A percentile compares a stretch with the other conserved stretches of the same genome.
phyloP scores from a whole-genome alignment of 805 yeast species.

The Saccharomycopsis amapae region DNA sequence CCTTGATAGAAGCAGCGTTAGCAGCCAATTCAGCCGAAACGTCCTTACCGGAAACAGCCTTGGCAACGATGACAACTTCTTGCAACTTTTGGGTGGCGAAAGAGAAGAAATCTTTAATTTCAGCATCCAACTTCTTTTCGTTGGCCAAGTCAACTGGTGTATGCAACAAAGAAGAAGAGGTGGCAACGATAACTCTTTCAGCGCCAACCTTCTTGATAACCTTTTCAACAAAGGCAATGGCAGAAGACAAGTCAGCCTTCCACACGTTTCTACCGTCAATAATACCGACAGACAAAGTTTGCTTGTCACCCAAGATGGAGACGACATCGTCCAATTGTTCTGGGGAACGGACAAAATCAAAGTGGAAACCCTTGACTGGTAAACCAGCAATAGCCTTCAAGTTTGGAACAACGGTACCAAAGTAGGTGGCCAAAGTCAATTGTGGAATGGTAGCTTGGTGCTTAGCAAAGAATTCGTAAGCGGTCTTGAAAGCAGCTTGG shows the following conservation, averaged over 20 bases:
- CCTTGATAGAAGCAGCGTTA: conserved; percentile 76
- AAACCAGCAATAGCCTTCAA: conserved; percentile 77
- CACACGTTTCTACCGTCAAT: conserved; percentile 99
- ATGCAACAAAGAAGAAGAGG: conserved; percentile 87
- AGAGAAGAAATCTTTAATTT: conserved; percentile 95
- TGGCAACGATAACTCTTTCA: conserved; percentile 84
- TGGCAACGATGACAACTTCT: conserved; percentile 89
- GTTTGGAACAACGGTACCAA: conserved; percentile 98
- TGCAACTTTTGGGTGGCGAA: conserved; percentile 93
- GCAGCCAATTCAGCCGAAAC: conserved; percentile 68
- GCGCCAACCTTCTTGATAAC: conserved; percentile 82
- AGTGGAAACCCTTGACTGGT: conserved; percentile 94
- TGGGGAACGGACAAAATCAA: conserved; percentile 92
- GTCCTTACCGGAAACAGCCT: conserved; percentile 76
- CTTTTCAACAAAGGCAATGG: conserved; percentile 71
- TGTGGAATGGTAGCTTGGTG: conserved; percentile 64
- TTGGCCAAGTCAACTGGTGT: conserved; percentile 94
- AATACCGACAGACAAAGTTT: conserved; percentile 90
- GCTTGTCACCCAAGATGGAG: conserved; percentile 56
- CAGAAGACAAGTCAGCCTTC: conserved; percentile 92
- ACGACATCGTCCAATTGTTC: conserved; percentile 87
- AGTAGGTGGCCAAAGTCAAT: conserved; percentile 82
- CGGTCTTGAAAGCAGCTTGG: conserved; percentile 81
- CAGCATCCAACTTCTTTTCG: conserved; percentile 86
- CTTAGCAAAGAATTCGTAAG: conserved; percentile 70